These are phyloP conservation scores for Raphanus hybrid DNA, from an alignment of 441 rosid species.

Conservation along the genomic window DNA sequence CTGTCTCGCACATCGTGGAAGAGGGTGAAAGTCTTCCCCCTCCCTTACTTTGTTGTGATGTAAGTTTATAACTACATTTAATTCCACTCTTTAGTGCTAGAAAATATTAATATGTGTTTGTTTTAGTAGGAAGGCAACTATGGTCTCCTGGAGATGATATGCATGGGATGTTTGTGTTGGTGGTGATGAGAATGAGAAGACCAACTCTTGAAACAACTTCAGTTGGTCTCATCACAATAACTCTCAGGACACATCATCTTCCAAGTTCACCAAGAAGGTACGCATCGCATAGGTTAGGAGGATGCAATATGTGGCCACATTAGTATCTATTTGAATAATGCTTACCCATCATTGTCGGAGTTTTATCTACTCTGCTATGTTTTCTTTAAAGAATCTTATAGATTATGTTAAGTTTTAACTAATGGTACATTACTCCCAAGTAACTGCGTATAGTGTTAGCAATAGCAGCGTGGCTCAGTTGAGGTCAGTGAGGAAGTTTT, in stretches of 20 bases:
- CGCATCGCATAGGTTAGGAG: neutral
- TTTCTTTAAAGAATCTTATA: neutral
- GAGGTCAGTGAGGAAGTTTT: constrained; percentile 40
- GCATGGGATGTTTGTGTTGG: neutral
- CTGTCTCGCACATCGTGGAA: neutral
- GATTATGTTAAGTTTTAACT: neutral
- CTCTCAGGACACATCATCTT: neutral
- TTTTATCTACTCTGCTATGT: neutral
- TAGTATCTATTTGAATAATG: constrained; percentile 2
- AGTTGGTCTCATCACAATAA: neutral
- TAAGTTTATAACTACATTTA: neutral
- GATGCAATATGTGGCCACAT: neutral
- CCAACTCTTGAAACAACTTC: neutral
- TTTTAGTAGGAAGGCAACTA: neutral
- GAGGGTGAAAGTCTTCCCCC: neutral
- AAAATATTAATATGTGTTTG: neutral
- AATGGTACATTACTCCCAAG: neutral
- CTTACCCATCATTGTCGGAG: neutral
- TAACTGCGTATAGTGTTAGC: neutral
- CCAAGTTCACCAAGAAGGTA: neutral
- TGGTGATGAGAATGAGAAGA: neutral
- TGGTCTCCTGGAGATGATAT: neutral
- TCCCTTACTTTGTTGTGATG: neutral
- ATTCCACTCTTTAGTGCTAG: neutral
- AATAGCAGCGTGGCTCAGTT: constrained; percentile 18